Base-by-base conservation (phyloP, 441 rosid genomes). In the Populus hybrid region DNA sequence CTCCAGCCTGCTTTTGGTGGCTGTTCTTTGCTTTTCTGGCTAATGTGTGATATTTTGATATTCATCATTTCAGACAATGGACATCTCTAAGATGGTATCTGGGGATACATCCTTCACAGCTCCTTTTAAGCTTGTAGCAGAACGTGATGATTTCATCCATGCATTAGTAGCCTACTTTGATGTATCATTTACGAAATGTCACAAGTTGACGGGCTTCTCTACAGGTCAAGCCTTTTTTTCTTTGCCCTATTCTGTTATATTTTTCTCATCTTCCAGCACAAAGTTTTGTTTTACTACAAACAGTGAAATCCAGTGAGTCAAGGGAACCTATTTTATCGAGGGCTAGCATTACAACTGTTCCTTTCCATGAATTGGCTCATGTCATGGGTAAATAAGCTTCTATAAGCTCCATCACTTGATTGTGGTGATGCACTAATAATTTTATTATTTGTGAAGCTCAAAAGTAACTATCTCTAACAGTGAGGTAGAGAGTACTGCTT, bases 81-180 rank as follows among this genome's bases (percentile, higher is more conserved):
- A 96, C 83, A 96, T 96, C 82, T 93, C 98, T n/a, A 93, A 92
- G 84, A 96, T 94, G 97, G 74, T 81, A 50, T 83, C 97, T 23
- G 99, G 97, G 82, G 99, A 96, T 89, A 94, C 97, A 83, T 92
- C 98, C 78, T 96, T 94, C 87, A 94, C 95, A 3, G 97, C 91
- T 82, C 90, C 98, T 71, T 94, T 94, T 76, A 96, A 94, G 88
- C 98, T 96, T 33, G 87, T 93, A 78, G 98, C 99, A 71, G 87
- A 94, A 76, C 96, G 97, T 4, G 88, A 96, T 76, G 98, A 96
- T 84, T 94, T 87, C 85, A 91, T 96, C 89, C 99, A 96, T 76
- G 99, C 99, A 45, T 86, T 96, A 69, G 98, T 94, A 28, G 99
- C 98, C 35, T 94, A 93, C 81, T 96, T 96, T 68, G 99, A 94